Conservation (phyloP, 371 early-diverging fungal species). For the Mortierella sp. region DNA sequence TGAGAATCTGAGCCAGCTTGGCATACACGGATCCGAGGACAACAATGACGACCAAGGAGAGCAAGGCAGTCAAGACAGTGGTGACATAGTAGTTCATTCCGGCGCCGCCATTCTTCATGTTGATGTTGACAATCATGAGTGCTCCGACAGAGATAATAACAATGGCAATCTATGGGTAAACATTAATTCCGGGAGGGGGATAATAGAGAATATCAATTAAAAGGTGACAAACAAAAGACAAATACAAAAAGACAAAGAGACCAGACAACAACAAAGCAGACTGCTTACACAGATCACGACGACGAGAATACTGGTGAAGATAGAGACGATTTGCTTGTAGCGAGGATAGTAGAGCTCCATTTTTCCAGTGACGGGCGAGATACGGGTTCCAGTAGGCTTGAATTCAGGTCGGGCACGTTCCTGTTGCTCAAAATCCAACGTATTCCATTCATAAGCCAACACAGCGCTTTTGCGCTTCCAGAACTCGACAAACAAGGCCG, state of each 20-base stretch:
- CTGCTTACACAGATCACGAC: slow-evolving; percentile 50
- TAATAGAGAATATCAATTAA: not conserved
- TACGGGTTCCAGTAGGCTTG: slow-evolving; percentile 54
- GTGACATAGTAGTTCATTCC: not conserved
- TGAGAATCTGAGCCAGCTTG: slow-evolving; percentile 55
- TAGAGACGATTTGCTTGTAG: slow-evolving; percentile 37
- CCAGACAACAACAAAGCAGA: not conserved
- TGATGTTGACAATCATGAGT: slow-evolving; percentile 30
- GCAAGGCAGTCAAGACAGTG: slow-evolving; percentile 43
- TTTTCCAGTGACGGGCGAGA: slow-evolving; percentile 66
- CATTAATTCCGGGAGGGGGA: not conserved
- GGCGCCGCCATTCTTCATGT: not conserved
- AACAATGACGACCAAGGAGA: slow-evolving; percentile 56
- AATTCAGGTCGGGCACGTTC: slow-evolving; percentile 69
- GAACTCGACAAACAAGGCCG: slow-evolving; percentile 70
- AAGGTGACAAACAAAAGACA: not conserved
- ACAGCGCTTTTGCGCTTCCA: slow-evolving; percentile 71
- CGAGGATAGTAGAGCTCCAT: slow-evolving; percentile 62
- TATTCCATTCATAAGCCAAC: slow-evolving; percentile 70
- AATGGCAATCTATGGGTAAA: slow-evolving; percentile 39
- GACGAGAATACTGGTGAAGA: slow-evolving; percentile 43
- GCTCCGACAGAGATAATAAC: slow-evolving; percentile 56
- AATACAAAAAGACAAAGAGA: not conserved
- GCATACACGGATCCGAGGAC: slow-evolving; percentile 54
- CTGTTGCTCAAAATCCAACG: slow-evolving; percentile 60